Conservation (phyloP, 306 rosid species). For the Datisca glomerata region DNA sequence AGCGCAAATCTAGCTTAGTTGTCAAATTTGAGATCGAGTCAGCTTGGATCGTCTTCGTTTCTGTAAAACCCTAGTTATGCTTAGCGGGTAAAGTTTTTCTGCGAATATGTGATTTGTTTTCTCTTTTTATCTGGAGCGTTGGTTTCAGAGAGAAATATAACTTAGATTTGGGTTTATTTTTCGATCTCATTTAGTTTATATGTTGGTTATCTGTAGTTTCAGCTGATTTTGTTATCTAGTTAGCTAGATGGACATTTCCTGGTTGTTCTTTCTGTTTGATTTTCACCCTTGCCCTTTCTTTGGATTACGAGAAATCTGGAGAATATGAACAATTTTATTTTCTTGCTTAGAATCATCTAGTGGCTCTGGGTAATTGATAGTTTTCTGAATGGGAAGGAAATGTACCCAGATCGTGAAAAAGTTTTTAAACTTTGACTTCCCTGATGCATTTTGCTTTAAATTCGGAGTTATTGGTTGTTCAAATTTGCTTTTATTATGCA, state of each 20-base stretch:
- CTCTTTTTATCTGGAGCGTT: background rate
- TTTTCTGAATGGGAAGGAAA: no score
- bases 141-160: background rate
- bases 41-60: no score
- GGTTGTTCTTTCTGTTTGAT: background rate
- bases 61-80: background rate
- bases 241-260: no score
- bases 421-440: no score
- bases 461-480: no score
- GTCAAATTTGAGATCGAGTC: no score
- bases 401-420: no score
- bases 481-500: no score
- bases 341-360: background rate
- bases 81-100: background rate
- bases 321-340: background rate
- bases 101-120: background rate
- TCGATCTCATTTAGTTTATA: background rate
- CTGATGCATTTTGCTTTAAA: no score
- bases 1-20: constrained; percentile 14
- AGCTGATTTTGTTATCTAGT: constrained; percentile 5
- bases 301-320: background rate
- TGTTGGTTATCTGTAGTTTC: background rate
- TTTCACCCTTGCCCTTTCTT: background rate
- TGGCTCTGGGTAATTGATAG: no score
- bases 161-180: background rate